Percentiles rank a stretch among this genome's conserved stretches.
Evolutionary conservation across 768 basidiomycete genomes (phyloP).

Genomic region (Hortiboletus campestris): DNA sequence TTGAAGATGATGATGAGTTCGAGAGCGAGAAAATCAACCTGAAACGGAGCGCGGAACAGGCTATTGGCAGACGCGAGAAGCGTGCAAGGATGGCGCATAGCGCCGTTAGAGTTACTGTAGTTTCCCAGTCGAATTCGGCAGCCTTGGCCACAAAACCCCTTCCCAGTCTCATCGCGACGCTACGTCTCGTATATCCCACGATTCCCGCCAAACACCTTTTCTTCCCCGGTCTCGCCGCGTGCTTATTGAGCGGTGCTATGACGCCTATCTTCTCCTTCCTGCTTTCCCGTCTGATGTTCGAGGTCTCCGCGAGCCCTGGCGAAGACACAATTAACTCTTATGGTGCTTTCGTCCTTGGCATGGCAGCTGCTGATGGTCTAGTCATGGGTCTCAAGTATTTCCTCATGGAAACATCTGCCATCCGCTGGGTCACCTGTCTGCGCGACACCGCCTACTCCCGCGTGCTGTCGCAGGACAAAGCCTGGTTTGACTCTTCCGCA

Average conservation of each 20-base stretch:
- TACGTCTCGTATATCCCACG: conserved; percentile 61
- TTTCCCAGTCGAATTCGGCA: not conserved
- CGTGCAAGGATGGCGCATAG: conserved; percentile 13
- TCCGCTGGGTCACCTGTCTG: conserved; percentile 70
- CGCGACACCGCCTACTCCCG: conserved; percentile 54
- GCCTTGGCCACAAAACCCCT: not conserved
- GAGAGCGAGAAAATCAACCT: conserved; percentile 46
- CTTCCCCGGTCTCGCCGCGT: conserved; percentile 65
- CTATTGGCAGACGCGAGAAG: conserved; percentile 36
- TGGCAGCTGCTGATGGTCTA: conserved; percentile 76
- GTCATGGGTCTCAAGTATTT: conserved; percentile 76
- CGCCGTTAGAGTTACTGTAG: not conserved
- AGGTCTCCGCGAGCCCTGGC: conserved; percentile 69
- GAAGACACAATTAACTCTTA: conserved; percentile 66
- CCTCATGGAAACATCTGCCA: conserved; percentile 71
- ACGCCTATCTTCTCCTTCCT: conserved; percentile 93
- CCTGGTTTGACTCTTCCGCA: conserved; percentile 75
- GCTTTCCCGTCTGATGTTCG: conserved; percentile 75
- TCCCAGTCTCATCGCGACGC: conserved; percentile 34
- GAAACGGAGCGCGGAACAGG: conserved; percentile 38
- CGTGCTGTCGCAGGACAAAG: conserved; percentile 77
- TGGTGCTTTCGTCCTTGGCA: conserved; percentile 67
- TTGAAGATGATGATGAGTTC: conserved; percentile 39
- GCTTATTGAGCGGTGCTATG: conserved; percentile 73
- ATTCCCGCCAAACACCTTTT: conserved; percentile 74